Percentiles rank a stretch among this genome's conserved stretches.
Evolutionary conservation across 148 eudicot species (phyloP).

Genomic region (Nepenthes gracilis): DNA sequence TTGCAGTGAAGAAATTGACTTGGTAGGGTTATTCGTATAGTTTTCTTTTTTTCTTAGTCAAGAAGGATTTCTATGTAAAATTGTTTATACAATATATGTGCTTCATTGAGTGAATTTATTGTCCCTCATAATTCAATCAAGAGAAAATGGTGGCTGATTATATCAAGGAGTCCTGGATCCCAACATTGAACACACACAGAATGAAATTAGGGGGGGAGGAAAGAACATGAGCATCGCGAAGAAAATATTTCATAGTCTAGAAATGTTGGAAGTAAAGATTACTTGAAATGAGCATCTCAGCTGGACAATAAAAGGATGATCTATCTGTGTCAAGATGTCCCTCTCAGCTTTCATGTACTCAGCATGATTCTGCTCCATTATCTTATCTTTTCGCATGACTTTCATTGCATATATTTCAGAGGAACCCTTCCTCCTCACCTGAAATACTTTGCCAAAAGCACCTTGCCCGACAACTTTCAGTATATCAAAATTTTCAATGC

Average conservation of each 20-base stretch:
- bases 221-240: neutral
- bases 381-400: slow-evolving; percentile 90
- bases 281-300: slow-evolving; percentile 94
- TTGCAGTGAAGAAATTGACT: too few relatives aligned
- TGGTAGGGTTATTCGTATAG: too few relatives aligned
- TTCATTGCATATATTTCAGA: slow-evolving; percentile 92
- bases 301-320: slow-evolving; percentile 80
- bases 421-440: slow-evolving; percentile 64
- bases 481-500: slow-evolving; percentile 77
- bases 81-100: too few relatives aligned
- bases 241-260: neutral
- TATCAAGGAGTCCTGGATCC: too few relatives aligned
- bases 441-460: slow-evolving; percentile 86
- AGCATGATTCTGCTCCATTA: slow-evolving; percentile 87
- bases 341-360: slow-evolving; percentile 91
- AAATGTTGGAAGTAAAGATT: slow-evolving; percentile 4
- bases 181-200: too few relatives aligned
- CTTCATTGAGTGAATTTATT: too few relatives aligned
- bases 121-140: too few relatives aligned
- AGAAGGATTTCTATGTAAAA: too few relatives aligned
- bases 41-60: too few relatives aligned
- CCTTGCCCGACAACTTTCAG: slow-evolving; percentile 83
- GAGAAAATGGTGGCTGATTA: too few relatives aligned
- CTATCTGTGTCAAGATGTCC: slow-evolving; percentile 78
- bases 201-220: neutral